Percentiles rank a stretch among this genome's conserved stretches.
Conservation (phyloP, 2,329 filamentous ascomycete genomes). For the Ophiostoma novo-ulmi region DNA sequence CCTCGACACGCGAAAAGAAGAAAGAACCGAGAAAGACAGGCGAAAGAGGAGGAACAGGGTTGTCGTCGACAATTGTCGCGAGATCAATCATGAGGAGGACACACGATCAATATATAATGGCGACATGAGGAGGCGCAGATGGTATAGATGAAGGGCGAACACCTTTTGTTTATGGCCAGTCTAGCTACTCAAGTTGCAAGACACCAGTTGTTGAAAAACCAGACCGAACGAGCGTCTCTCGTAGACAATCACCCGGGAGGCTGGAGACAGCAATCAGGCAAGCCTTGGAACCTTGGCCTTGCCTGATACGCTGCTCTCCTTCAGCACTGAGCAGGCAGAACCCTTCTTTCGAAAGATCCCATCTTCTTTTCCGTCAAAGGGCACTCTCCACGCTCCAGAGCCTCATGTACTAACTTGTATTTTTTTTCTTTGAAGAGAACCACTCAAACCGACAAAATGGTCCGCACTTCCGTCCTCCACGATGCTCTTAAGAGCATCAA, state of each 20-base stretch:
- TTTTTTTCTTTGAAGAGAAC: conserved; percentile 33
- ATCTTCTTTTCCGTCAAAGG: conserved; percentile 39
- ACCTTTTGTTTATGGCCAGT: not conserved
- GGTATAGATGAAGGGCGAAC: not conserved
- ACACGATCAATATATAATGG: not conserved
- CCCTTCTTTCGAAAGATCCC: conserved; percentile 45
- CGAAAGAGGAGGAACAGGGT: not conserved
- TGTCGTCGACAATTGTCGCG: not conserved
- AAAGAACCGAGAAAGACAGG: conserved; percentile 19
- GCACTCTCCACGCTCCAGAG: conserved; percentile 64
- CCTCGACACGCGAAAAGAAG: conserved; percentile 28
- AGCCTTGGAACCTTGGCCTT: conserved; percentile 17
- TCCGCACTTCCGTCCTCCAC: conserved; percentile 98
- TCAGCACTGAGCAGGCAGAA: conserved; percentile 65
- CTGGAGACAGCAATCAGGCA: conserved; percentile 57
- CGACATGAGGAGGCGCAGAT: conserved; percentile 11
- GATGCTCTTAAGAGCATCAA: conserved; percentile 99
- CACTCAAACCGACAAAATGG: conserved; percentile 74
- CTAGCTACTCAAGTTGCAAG: not conserved
- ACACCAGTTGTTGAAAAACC: conserved; percentile 17
- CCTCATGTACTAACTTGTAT: conserved; percentile 57
- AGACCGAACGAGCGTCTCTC: conserved; percentile 17
- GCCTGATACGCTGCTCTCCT: conserved; percentile 59
- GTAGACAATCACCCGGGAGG: conserved; percentile 37
- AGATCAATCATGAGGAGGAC: not conserved